These are phyloP conservation scores for Ambrosia trifida DNA, from an alignment of 129 eudicot species.

Conservation along the genomic window DNA sequence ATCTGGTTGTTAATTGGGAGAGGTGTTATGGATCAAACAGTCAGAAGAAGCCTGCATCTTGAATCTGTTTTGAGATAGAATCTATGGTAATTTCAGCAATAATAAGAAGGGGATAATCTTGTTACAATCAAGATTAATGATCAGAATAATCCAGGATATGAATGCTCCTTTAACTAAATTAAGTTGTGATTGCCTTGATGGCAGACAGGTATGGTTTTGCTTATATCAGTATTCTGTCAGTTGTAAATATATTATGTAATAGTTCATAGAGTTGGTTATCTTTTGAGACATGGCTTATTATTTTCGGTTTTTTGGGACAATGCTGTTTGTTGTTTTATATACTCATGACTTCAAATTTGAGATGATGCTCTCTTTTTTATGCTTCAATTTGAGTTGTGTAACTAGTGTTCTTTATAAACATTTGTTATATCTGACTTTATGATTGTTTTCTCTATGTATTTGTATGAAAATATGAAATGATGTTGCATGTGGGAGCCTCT, in stretches of 20 bases:
- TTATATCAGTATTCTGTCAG: slow-evolving; percentile 6
- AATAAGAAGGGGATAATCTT: slow-evolving; percentile 6
- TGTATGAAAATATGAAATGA: not conserved
- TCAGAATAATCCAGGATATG: slow-evolving; percentile 13
- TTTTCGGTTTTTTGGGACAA: slow-evolving; percentile 11
- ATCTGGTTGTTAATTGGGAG: slow-evolving; percentile 33
- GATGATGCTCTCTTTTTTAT: slow-evolving; percentile 19
- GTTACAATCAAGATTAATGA: slow-evolving; percentile 8
- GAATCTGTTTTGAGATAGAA: slow-evolving; percentile 16
- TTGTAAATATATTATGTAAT: slow-evolving; percentile 33
- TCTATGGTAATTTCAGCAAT: not conserved
- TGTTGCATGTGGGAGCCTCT: not conserved
- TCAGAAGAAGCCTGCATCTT: slow-evolving; percentile 25
- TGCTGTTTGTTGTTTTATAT: slow-evolving; percentile 32
- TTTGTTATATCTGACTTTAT: not conserved
- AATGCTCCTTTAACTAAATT: not conserved
- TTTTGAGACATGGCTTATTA: slow-evolving; percentile 25
- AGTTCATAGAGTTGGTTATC: slow-evolving; percentile 25
- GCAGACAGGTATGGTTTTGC: slow-evolving; percentile 25
- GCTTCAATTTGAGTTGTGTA: slow-evolving; percentile 20
- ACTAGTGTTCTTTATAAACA: slow-evolving; percentile 3
- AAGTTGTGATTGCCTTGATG: slow-evolving; percentile 22
- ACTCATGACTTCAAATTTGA: slow-evolving; percentile 17
- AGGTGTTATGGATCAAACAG: slow-evolving; percentile 31
- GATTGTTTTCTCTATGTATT: not conserved